A percentile compares a stretch with the other conserved stretches of the same genome.
These are phyloP conservation scores for Lepidium campestre DNA, from an alignment of 441 rosid genomes.

Conservation along the genomic window DNA sequence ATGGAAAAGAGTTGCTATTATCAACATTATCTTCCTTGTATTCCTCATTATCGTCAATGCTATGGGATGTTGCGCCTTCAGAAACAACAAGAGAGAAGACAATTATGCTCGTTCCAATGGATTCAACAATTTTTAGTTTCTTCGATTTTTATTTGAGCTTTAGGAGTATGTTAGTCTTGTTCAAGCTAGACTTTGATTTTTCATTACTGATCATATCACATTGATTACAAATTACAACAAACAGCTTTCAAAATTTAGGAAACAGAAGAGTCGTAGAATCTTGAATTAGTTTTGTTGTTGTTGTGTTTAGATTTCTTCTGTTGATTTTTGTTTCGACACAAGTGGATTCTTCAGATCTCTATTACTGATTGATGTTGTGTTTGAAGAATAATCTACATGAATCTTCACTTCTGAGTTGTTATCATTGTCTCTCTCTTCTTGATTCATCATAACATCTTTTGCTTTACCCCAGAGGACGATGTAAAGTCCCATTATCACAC, in stretches of 20 bases:
- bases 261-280: not conserved
- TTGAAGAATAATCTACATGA: constrained; percentile 13
- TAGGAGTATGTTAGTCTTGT: not conserved
- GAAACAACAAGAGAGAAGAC: constrained; percentile 59
- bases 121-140: constrained; percentile 15
- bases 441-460: constrained; percentile 28
- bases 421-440: constrained; percentile 15
- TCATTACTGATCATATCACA: not conserved
- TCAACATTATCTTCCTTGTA: constrained; percentile 52
- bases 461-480: constrained; percentile 77
- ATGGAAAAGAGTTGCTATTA: constrained; percentile 67
- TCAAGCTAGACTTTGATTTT: not conserved
- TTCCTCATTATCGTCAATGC: constrained; percentile 56
- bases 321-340: constrained; percentile 14
- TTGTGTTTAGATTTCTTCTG: constrained; percentile 13
- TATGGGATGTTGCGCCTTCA: constrained; percentile 76
- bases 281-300: not conserved
- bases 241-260: not conserved
- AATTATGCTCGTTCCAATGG: constrained; percentile 2
- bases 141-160: not conserved
- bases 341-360: constrained; percentile 38
- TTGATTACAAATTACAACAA: not conserved
- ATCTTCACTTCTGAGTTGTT: constrained; percentile 17
- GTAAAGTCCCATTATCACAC: constrained; percentile 59
- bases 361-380: constrained; percentile 15